Evolutionary conservation across 1,284 basidiomycete genomes (phyloP), one percentile per base, ranked within the genome.

Genomic region (Irpex rosettiformis): DNA sequence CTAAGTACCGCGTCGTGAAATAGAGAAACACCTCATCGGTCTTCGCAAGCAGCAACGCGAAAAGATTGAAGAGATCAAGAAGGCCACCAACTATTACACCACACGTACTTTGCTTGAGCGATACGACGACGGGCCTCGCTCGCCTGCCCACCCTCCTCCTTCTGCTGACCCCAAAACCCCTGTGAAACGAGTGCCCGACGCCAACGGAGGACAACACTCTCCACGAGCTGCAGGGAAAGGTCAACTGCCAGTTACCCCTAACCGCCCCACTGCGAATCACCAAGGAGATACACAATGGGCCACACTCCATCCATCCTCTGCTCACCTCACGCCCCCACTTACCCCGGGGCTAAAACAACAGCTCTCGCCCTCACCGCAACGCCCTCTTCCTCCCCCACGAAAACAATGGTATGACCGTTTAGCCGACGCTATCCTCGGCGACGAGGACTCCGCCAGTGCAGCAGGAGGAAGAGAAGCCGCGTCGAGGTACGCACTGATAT

Each of bases 31-130:
- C 10, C 78, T 99, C 16, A 86, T 88, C 60, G 72, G 77, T 0
- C 78, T 98, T 10, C 82, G 92, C 64, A 88, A 88, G 67, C 80
- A 90, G 68, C 94, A 96, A 66, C 86, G 91, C 37, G 83, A 83
- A 42, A 96, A 94, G 70, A 84, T 99, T 28, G 96, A 97, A 65
- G 96, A 98, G 69, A 92, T 99, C 66, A 99, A 99, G 79, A 92
- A 94, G 75, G 94, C 93, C 67, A 98, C 95, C 0, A 96, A 96
- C 67, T 99, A 93, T 73, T 94, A 99, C 71, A 86, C 86, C 25
- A 96, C 95, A 16, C 87, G 92, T 55, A 91, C 89, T 66, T 81
- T 99, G 52, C 79, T 99, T 13, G 94, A 98, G 70, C 86, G 88
- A 60, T 98, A 98, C 69, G 96, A 97, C 63, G 89, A 91, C 43